Percentiles rank a stretch among this genome's conserved stretches.
phyloP scores from a whole-genome alignment of 805 yeast species.

The Wickerhamiella qilinensis region DNA sequence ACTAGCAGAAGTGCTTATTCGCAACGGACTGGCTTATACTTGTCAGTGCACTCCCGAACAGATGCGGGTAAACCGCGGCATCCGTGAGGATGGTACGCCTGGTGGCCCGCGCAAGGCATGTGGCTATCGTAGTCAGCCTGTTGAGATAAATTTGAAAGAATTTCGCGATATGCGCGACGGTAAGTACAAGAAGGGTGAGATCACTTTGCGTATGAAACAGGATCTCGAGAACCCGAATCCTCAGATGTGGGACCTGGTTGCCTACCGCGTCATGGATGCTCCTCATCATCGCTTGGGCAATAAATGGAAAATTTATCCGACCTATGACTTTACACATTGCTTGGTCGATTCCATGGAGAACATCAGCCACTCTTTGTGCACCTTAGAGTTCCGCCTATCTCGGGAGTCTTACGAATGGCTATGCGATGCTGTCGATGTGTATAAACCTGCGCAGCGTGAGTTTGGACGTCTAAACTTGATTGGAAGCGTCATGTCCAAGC shows the following conservation, averaged over 20 bases:
- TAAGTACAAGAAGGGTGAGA: slow-evolving; percentile 73
- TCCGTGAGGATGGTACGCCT: slow-evolving; percentile 77
- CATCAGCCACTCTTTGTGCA: slow-evolving; percentile 89
- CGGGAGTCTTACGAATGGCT: slow-evolving; percentile 97
- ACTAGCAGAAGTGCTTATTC: slow-evolving; percentile 70
- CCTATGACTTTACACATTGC: slow-evolving; percentile 98
- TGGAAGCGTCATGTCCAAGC: slow-evolving; percentile 86
- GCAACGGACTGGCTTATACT: slow-evolving; percentile 63
- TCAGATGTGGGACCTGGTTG: slow-evolving; percentile 99
- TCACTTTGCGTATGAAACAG: slow-evolving; percentile 93
- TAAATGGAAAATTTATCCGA: slow-evolving; percentile 96
- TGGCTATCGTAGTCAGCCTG: slow-evolving; percentile 50
- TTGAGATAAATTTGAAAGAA: slow-evolving; percentile 60
- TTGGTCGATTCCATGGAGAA: slow-evolving; percentile 95
- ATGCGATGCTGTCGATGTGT: slow-evolving; percentile 86
- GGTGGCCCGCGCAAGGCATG: slow-evolving; percentile 89
- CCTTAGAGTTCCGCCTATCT: slow-evolving; percentile 82
- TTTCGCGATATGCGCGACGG: slow-evolving; percentile 92
- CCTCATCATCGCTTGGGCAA: slow-evolving; percentile 93
- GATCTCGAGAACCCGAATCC: slow-evolving; percentile 83
- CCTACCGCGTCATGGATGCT: slow-evolving; percentile 84
- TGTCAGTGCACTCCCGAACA: slow-evolving; percentile 90
- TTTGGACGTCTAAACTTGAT: slow-evolving; percentile 91
- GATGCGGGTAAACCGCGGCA: slow-evolving; percentile 79
- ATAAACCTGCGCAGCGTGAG: slow-evolving; percentile 97